Conservation (phyloP, 768 basidiomycete genomes). For the Auricularia sp. region DNA sequence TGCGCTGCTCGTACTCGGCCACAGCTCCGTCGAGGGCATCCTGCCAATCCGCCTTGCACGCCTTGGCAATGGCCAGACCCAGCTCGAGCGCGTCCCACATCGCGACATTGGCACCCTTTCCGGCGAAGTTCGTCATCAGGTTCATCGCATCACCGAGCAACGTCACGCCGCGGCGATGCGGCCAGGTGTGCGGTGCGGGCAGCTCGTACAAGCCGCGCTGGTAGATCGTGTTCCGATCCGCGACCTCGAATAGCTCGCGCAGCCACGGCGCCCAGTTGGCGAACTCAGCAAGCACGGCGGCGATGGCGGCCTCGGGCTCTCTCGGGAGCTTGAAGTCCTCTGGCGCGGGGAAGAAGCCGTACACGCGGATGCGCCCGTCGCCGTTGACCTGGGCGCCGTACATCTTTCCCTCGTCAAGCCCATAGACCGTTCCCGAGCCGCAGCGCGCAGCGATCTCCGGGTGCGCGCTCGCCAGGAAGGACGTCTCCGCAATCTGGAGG, state of each 20-base stretch:
- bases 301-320: not conserved
- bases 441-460: constrained; percentile 9
- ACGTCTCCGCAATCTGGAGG: constrained; percentile 13
- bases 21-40: not conserved
- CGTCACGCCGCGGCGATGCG: constrained; percentile 8
- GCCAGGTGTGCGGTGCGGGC: constrained; percentile 7
- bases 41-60: not conserved
- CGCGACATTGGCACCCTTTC: constrained; percentile 28
- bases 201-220: constrained; percentile 5
- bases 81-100: constrained; percentile 19
- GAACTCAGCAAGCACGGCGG: not conserved
- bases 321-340: constrained; percentile 1
- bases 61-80: constrained; percentile 3
- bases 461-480: not conserved
- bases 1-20: not conserved
- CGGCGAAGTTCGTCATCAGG: constrained; percentile 26
- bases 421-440: constrained; percentile 20
- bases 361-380: constrained; percentile 17
- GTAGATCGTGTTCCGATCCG: not conserved
- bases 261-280: not conserved
- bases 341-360: constrained; percentile 5
- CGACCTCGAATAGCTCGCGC: not conserved
- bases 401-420: constrained; percentile 15
- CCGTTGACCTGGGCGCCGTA: constrained; percentile 25
- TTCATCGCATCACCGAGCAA: constrained; percentile 28